A percentile compares a stretch with the other conserved stretches of the same genome.
These are phyloP conservation scores for Globisporangium camurandrum DNA, from an alignment of 352 stramenopile genomes.

Conservation along the genomic window DNA sequence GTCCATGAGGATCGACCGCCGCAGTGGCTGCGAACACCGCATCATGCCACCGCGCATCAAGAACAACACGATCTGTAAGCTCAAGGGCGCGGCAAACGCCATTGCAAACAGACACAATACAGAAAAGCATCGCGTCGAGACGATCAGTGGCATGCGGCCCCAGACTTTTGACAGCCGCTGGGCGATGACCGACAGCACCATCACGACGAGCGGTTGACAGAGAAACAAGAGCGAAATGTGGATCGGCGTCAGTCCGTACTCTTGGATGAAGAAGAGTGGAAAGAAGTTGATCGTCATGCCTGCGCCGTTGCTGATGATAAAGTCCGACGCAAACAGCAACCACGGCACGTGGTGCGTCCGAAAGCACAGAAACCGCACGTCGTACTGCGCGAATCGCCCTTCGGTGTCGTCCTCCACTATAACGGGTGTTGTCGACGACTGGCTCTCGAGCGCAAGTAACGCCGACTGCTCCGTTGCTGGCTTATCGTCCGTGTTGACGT, in stretches of 20 bases:
- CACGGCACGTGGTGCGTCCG: conserved; percentile 56
- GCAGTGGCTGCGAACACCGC: conserved; percentile 74
- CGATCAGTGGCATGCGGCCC: conserved; percentile 71
- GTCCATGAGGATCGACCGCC: conserved; percentile 75
- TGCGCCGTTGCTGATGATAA: conserved; percentile 79
- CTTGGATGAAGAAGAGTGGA: conserved; percentile 75
- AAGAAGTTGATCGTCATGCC: conserved; percentile 86
- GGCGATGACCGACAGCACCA: conserved; percentile 48
- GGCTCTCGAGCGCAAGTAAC: conserved; percentile 1
- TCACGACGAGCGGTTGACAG: conserved; percentile 56
- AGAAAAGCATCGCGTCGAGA: conserved; percentile 48
- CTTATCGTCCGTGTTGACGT: neutral
- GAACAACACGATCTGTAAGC: conserved; percentile 59
- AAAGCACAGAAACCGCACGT: conserved; percentile 55
- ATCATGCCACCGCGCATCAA: conserved; percentile 76
- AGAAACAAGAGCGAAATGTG: conserved; percentile 65
- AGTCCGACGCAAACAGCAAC: conserved; percentile 67
- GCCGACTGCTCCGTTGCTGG: neutral
- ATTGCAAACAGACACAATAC: conserved; percentile 59
- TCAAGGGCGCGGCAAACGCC: conserved; percentile 45
- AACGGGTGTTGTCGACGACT: neutral
- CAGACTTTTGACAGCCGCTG: conserved; percentile 42
- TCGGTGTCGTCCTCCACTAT: neutral
- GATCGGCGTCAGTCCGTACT: conserved; percentile 69
- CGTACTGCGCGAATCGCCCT: conserved; percentile 2